phyloP scores from a whole-genome alignment of 1,284 basidiomycete species.

The Puccinia triticina region DNA sequence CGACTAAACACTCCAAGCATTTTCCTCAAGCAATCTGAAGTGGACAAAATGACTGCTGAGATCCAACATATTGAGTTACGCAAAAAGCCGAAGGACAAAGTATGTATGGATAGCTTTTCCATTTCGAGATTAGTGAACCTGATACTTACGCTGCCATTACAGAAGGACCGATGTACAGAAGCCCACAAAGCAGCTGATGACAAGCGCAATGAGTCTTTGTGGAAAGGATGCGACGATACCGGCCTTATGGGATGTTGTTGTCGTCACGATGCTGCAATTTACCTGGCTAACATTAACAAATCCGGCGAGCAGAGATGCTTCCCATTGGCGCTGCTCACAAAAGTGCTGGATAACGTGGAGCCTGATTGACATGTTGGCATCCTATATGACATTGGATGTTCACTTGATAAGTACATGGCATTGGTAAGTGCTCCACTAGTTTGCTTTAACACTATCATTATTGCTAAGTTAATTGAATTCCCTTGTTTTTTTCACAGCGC shows the following conservation, averaged over 20 bases:
- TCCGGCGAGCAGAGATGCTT: too few relatives aligned
- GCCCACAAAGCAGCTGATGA: slow-evolving; percentile 9
- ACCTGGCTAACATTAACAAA: too few relatives aligned
- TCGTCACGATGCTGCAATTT: slow-evolving; percentile 21
- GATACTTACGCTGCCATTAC: neutral
- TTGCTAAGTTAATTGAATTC: neutral
- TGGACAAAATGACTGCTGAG: neutral
- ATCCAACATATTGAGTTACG: neutral
- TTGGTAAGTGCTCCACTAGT: neutral
- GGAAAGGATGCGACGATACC: slow-evolving; percentile 7
- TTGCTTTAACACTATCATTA: neutral
- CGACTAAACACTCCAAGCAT: neutral
- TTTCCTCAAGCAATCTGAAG: neutral
- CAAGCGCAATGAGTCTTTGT: neutral
- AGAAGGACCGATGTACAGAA: slow-evolving; percentile 16
- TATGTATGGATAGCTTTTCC: neutral
- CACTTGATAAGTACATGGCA: too few relatives aligned
- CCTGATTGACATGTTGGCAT: neutral
- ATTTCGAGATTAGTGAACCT: neutral
- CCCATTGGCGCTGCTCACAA: neutral
- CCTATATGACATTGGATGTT: too few relatives aligned
- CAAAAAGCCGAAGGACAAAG: neutral
- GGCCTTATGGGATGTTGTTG: slow-evolving; percentile 20
- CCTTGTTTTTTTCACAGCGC: neutral
- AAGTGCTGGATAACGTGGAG: neutral